phyloP scores from a whole-genome alignment of 805 yeast genomes.

The Candida maltosa region DNA sequence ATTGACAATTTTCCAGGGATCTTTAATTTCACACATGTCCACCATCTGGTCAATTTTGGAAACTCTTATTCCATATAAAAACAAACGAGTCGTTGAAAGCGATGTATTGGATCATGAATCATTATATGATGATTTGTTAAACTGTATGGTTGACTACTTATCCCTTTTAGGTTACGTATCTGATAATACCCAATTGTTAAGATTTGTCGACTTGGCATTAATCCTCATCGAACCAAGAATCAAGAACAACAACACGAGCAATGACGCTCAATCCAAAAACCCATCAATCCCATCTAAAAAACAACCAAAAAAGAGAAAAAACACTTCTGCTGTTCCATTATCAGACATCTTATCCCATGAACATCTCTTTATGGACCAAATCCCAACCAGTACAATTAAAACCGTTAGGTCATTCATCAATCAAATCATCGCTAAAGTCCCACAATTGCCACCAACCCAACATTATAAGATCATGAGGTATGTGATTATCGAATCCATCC shows the following conservation, averaged over 20 bases:
- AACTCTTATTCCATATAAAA: conserved; percentile 52
- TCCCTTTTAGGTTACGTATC: conserved; percentile 35
- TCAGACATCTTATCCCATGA: conserved; percentile 70
- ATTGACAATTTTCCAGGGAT: conserved; percentile 37
- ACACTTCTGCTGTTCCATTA: conserved; percentile 44
- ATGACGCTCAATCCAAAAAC: conserved; percentile 6
- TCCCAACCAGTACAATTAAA: conserved; percentile 33
- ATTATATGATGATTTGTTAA: conserved; percentile 36
- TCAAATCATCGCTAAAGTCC: conserved; percentile 43
- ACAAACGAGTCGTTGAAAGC: conserved; percentile 25
- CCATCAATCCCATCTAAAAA: too few species aligned
- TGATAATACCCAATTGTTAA: conserved; percentile 51
- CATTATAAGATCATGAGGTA: conserved; percentile 52
- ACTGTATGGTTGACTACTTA: conserved; percentile 24
- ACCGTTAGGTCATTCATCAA: conserved; percentile 46
- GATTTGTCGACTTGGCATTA: conserved; percentile 58
- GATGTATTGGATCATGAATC: conserved; percentile 35
- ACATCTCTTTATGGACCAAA: conserved; percentile 46
- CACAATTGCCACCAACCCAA: conserved; percentile 61
- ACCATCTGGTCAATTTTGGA: conserved; percentile 56
- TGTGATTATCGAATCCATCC: conserved; percentile 32
- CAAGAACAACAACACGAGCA: conserved; percentile 8
- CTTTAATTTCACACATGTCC: conserved; percentile 44
- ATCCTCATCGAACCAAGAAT: conserved; percentile 35
- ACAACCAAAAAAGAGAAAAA: conserved; percentile 35